A percentile compares a stretch with the other conserved stretches of the same genome.
Conservation (phyloP, 768 basidiomycete species). For the Pleurotus cornucopiae region DNA sequence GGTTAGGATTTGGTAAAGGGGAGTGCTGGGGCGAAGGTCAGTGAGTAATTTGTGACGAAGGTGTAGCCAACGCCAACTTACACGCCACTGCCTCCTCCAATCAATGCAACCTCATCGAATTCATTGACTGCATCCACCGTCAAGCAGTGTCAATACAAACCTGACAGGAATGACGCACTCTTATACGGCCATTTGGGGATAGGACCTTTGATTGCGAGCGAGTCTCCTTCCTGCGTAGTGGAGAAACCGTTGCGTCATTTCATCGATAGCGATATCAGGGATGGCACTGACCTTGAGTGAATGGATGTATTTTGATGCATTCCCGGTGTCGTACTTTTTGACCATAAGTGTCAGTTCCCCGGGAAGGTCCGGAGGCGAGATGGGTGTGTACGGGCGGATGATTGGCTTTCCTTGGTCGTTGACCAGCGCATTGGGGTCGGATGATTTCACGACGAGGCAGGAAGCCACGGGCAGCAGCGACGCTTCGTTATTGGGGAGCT, state of each 20-base stretch:
- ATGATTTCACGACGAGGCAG: constrained; percentile 73
- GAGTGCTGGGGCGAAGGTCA: constrained; percentile 46
- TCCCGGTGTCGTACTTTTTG: constrained; percentile 82
- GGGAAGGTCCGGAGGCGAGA: constrained; percentile 68
- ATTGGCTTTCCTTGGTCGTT: constrained; percentile 84
- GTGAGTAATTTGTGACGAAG: not conserved
- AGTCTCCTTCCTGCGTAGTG: constrained; percentile 58
- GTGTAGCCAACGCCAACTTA: constrained; percentile 27
- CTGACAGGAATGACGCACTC: constrained; percentile 31
- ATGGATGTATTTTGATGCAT: constrained; percentile 82
- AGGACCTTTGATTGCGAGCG: constrained; percentile 86
- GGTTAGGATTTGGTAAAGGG: constrained; percentile 76
- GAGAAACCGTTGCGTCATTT: not conserved
- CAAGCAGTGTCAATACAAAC: not conserved
- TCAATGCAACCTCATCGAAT: constrained; percentile 81
- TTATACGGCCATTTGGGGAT: constrained; percentile 85
- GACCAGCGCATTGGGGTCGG: constrained; percentile 58
- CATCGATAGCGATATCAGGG: not conserved
- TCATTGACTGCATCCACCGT: constrained; percentile 54
- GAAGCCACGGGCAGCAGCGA: constrained; percentile 78
- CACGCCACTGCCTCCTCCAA: constrained; percentile 95
- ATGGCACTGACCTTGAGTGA: constrained; percentile 48
- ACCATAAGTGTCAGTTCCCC: constrained; percentile 80
- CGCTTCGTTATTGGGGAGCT: constrained; percentile 72
- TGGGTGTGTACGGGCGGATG: constrained; percentile 90